phyloP scores from a whole-genome alignment of 495 filamentous ascomycete species.

The Trichoderma virens region DNA sequence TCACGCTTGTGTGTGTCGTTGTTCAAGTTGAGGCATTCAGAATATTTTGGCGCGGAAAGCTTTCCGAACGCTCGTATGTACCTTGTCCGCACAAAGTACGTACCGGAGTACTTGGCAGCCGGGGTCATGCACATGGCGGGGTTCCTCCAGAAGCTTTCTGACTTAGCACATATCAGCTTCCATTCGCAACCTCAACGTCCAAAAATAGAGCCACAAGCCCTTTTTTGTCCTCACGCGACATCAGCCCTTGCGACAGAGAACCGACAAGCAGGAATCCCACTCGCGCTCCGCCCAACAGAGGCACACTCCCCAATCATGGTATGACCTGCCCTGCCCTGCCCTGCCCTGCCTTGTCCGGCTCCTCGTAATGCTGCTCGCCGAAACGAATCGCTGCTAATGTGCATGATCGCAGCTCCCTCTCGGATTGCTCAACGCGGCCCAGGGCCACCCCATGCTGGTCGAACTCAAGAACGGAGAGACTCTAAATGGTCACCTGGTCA shows the following conservation, averaged over 20 bases:
- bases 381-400: neutral
- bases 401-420: constrained; percentile 62
- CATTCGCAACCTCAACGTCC: neutral
- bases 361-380: neutral
- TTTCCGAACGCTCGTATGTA: neutral
- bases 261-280: neutral
- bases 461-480: constrained; percentile 99
- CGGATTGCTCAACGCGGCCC: constrained; percentile 86
- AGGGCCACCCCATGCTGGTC: constrained; percentile 98
- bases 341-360: too few species aligned
- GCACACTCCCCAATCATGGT: neutral
- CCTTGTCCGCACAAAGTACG: neutral
- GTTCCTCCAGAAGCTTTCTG: neutral
- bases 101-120: constrained; percentile 1
- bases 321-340: neutral
- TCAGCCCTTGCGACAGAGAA: neutral
- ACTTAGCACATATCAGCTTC: neutral
- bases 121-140: constrained; percentile 11
- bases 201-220: neutral
- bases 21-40: neutral
- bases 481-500: constrained; percentile 88
- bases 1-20: neutral
- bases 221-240: neutral
- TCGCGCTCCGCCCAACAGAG: neutral
- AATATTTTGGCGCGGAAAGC: constrained; percentile 8